Evolutionary conservation across 768 basidiomycete genomes (phyloP).

Genomic region (Tulasnella sp.): DNA sequence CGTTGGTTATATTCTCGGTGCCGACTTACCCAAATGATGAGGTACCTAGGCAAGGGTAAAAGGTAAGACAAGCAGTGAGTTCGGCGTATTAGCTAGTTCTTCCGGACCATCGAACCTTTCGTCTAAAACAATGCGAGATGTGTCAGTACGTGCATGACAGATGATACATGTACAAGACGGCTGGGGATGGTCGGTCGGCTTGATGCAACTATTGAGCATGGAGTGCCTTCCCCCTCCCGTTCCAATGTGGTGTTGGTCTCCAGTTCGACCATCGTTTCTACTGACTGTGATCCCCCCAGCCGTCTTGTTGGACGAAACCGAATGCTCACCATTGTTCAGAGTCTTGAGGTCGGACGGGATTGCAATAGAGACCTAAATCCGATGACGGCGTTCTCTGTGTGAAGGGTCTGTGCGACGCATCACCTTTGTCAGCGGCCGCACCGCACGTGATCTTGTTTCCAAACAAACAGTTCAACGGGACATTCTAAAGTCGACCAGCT

Average conservation of each 20-base stretch:
- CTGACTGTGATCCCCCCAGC: background rate
- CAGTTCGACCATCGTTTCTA: background rate
- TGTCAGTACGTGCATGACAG: constrained; percentile 30
- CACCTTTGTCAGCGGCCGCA: background rate
- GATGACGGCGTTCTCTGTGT: constrained; percentile 7
- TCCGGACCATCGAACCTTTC: constrained; percentile 63
- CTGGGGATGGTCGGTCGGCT: background rate
- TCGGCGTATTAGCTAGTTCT: constrained; percentile 30
- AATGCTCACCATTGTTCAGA: constrained; percentile 18
- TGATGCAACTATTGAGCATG: background rate
- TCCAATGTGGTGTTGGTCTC: background rate
- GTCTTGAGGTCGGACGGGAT: constrained; percentile 14
- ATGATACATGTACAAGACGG: background rate
- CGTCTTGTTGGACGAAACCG: background rate
- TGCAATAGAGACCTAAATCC: constrained; percentile 6
- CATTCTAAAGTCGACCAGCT: constrained; percentile 13
- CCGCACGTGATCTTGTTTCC: constrained; percentile 13
- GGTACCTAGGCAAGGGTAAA: constrained; percentile 60
- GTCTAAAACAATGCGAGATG: constrained; percentile 49
- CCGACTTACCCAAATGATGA: constrained; percentile 86
- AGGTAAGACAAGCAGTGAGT: constrained; percentile 36
- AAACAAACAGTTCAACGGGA: constrained; percentile 12
- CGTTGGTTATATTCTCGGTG: constrained; percentile 1
- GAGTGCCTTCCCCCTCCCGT: background rate
- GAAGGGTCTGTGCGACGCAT: background rate